These are phyloP conservation scores for Vanderwaltozyma verrucispora DNA, from an alignment of 805 yeast genomes.

Conservation along the genomic window DNA sequence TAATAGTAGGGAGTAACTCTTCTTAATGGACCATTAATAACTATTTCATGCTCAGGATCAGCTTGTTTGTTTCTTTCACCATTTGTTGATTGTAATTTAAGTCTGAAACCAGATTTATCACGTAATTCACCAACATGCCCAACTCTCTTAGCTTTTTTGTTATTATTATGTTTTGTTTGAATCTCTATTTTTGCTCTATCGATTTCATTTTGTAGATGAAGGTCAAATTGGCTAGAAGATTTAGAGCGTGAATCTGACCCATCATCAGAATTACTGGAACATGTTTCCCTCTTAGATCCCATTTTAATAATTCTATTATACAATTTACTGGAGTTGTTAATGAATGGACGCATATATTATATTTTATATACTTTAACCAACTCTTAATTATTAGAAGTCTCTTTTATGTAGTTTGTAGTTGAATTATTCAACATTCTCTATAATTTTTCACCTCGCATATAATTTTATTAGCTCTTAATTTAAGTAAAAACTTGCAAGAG, in stretches of 20 bases:
- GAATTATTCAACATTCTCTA: too few species aligned
- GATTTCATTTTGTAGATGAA: constrained; percentile 8
- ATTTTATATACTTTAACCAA: too few species aligned
- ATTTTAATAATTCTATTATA: not conserved
- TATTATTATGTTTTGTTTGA: constrained; percentile 4
- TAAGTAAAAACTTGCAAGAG: too few species aligned
- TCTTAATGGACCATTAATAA: constrained; percentile 50
- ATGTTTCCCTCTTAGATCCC: not conserved
- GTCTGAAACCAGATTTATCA: constrained; percentile 26
- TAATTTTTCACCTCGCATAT: too few species aligned
- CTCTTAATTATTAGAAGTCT: too few species aligned
- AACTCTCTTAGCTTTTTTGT: constrained; percentile 6
- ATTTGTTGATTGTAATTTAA: constrained; percentile 17
- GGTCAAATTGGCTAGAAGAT: constrained; percentile 12
- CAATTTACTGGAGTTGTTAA: too few species aligned
- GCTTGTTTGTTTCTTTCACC: constrained; percentile 41
- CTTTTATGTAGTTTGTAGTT: too few species aligned
- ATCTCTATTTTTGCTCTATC: constrained; percentile 6
- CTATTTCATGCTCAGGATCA: constrained; percentile 47
- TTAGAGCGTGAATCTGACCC: constrained; percentile 15
- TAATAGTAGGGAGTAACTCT: constrained; percentile 77
- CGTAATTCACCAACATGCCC: constrained; percentile 7
- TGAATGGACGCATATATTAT: too few species aligned
- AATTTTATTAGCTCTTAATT: too few species aligned
- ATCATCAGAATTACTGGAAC: constrained; percentile 3